Conservation (phyloP, 1,139 yeast species). For the Hansenula sp. region DNA sequence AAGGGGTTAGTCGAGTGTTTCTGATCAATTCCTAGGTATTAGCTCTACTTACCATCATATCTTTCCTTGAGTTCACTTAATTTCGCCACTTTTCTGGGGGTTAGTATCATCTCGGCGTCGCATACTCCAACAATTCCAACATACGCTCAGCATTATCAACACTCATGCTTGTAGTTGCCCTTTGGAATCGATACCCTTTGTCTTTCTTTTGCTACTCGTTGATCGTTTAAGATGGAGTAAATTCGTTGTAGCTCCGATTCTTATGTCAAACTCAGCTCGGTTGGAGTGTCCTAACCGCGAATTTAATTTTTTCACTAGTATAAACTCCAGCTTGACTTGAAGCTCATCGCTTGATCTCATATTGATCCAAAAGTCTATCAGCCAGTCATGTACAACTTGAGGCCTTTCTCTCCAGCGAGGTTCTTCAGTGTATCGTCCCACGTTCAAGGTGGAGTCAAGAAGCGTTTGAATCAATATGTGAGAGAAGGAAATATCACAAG, state of each 20-base stretch:
- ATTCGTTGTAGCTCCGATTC: no score
- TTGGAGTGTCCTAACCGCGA: no score
- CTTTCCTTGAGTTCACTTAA: conserved; percentile 2
- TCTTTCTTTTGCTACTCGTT: no score
- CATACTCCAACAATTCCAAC: background rate
- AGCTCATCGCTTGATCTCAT: background rate
- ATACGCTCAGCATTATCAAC: no score
- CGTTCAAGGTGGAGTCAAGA: background rate
- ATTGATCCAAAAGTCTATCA: no score
- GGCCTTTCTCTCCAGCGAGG: background rate
- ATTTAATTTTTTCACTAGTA: no score
- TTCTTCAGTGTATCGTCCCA: background rate
- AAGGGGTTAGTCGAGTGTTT: background rate
- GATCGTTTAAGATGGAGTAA: no score
- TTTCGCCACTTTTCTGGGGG: background rate
- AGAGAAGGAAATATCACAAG: background rate
- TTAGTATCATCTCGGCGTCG: background rate
- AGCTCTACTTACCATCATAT: conserved; percentile 10
- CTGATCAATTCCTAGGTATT: background rate
- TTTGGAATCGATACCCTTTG: no score
- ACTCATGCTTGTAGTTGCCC: no score
- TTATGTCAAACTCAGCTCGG: no score
- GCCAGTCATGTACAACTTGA: background rate
- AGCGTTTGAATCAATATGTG: background rate
- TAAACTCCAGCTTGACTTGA: background rate